Evolutionary conservation across 1,284 basidiomycete species (phyloP), one percentile per base, ranked within the genome.

Genomic region (Gymnopus androsaceus): DNA sequence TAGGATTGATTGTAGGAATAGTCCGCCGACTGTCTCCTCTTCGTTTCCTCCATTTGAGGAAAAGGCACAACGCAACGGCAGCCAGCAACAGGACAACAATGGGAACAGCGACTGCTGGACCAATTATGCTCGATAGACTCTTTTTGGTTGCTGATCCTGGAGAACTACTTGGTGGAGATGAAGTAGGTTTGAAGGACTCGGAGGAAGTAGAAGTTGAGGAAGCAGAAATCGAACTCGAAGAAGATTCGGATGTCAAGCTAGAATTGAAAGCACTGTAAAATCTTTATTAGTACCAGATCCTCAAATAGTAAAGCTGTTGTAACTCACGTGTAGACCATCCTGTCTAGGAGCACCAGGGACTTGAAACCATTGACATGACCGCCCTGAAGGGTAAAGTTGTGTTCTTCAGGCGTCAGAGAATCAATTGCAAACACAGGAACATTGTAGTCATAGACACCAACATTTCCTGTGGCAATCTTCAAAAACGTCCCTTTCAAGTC

Each of bases 401-500:
- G 53, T 11, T 28, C 7, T 12, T 25, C 46, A 15, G 36, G 9
- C 2, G 44, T 19, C 14, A 55, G 36, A 31, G 44, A 47, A 19
- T 27, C 33, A 14, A 33, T 55, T 31, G 45, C 36, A 28, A 47
- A 55, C 3, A 55, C 53, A 12, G 53, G 45, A 15, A 55, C 28
- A 19, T 17, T 9, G 28, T 55, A 55, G 27, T 55, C 36, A n/a
- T 48, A 55, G 14, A 31, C 40, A 21, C 33, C 37, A 25, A 14
- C n/a, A 21, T 23, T 56, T 15, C 47, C 51, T 12, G 54, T 34
- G 11, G 55, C 55, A 19, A 28, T 44, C 37, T 62, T 60, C 6
- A 41, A 28, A 46, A 58, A 71, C 2, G 55, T 46, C 15, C 69
- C 69, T 0, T 61, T 61, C 3, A 48, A 25, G 7, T 61, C 45